Percentiles rank a stretch among this genome's conserved stretches.
These are phyloP conservation scores for Eucalyptus virginea DNA, from an alignment of 345 rosid species.

Conservation along the genomic window DNA sequence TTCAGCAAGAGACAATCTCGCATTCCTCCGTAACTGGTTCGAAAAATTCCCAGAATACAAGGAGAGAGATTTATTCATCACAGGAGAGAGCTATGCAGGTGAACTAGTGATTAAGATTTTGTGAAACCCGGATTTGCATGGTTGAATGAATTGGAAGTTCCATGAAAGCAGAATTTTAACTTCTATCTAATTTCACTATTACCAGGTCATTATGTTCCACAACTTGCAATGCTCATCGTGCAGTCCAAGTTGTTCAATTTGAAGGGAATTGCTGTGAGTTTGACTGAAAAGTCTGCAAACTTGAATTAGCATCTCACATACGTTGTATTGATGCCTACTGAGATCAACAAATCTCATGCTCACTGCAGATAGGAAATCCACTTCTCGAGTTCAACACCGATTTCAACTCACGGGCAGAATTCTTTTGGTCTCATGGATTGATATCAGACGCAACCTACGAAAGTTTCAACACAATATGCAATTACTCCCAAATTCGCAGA, in stretches of 20 bases:
- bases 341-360: not conserved
- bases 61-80: conserved; percentile 18
- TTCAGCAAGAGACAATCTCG: conserved; percentile 21
- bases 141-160: not conserved
- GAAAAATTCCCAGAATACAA: conserved; percentile 21
- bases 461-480: conserved; percentile 6
- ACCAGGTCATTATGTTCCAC: conserved; percentile 51
- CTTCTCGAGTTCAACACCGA: conserved; percentile 29
- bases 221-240: conserved; percentile 25
- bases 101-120: not conserved
- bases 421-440: conserved; percentile 41
- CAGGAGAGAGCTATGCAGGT: conserved; percentile 32
- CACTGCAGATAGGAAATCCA: conserved; percentile 37
- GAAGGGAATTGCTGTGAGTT: conserved; percentile 36
- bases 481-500: conserved; percentile 18
- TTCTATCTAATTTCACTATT: not conserved
- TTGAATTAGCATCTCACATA: not conserved
- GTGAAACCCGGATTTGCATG: not conserved
- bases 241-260: conserved; percentile 18
- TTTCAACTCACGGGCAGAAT: conserved; percentile 16
- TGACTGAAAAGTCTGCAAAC: not conserved
- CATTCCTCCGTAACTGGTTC: conserved; percentile 20
- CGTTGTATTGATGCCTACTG: not conserved
- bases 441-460: conserved; percentile 33
- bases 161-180: not conserved